Percentiles rank a stretch among this genome's conserved stretches.
Conservation (phyloP, 2,329 filamentous ascomycete species). For the Chalara sp. region DNA sequence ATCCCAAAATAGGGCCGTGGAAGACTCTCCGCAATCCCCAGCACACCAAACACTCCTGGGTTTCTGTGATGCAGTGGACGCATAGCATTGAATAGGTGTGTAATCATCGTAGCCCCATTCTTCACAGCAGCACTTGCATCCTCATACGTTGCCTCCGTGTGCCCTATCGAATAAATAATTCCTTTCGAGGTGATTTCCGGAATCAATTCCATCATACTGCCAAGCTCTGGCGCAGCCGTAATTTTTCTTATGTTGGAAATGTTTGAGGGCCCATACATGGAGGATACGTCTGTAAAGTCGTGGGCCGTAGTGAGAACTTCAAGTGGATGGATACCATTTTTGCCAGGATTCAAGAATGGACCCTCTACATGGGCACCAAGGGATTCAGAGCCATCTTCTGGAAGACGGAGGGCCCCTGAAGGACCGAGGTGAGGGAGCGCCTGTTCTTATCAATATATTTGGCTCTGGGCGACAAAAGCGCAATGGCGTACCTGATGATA, state of each 20-base stretch:
- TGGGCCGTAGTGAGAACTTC: slow-evolving; percentile 62
- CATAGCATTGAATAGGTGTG: slow-evolving; percentile 94
- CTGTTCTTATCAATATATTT: slow-evolving; percentile 26
- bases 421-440: slow-evolving; percentile 73
- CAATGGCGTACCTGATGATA: slow-evolving; percentile 59
- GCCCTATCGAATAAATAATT: slow-evolving; percentile 76
- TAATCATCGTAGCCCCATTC: slow-evolving; percentile 82
- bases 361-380: slow-evolving; percentile 89
- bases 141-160: slow-evolving; percentile 83
- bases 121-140: slow-evolving; percentile 64
- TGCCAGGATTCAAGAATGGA: slow-evolving; percentile 74
- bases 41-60: slow-evolving; percentile 80
- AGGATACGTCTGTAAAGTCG: slow-evolving; percentile 57
- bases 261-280: slow-evolving; percentile 68
- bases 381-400: slow-evolving; percentile 72
- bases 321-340: slow-evolving; percentile 80
- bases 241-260: slow-evolving; percentile 66
- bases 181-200: slow-evolving; percentile 55
- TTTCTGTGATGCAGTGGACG: slow-evolving; percentile 83
- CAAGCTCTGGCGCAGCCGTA: slow-evolving; percentile 78
- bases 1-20: slow-evolving; percentile 74
- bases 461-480: not conserved
- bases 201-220: slow-evolving; percentile 63
- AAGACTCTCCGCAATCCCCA: slow-evolving; percentile 55
- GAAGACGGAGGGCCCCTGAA: slow-evolving; percentile 51